Evolutionary conservation across 345 rosid species (phyloP), one percentile per base, ranked within the genome.

Genomic region (Populus pruinosa): DNA sequence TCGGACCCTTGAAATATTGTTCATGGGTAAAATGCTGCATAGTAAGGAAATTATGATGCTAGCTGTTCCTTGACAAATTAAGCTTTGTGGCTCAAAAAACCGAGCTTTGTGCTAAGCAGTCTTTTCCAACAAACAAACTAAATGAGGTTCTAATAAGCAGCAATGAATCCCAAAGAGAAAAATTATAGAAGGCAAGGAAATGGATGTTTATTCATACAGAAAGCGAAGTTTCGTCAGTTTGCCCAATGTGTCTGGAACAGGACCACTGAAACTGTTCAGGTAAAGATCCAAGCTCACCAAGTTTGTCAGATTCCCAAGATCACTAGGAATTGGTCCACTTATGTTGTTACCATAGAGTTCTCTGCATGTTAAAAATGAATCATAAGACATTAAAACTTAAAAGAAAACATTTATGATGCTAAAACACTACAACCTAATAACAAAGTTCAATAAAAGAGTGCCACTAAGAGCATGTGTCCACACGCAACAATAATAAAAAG

Each of bases 251-350:
- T 77, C 84, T 43, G 88, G 88, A 78, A 86, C 81, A 69, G 65
- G 83, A 31, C 88, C 85, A 8, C 43, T 76, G 74, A 86, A 81
- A 61, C 62, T 78, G 70, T 86, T 86, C 73, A 81, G 53, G 83
- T 86, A 86, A 63, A 86, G 86, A 74, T 86, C 88, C 86, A 86
- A 83, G 84, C 88, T 86, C 77, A 78, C 81, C 81, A 86, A 74
- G 72, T 83, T 81, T 5, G 83, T 83, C 69, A 86, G 76, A 53
- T 83, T 81, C 72, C 88, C 84, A 67, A 85, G 77, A 43, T 75
- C 84, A 83, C 77, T 55, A 12, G 86, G 88, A 67, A 86, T 81
- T 27, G 76, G 65, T 38, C 86, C 88, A 21, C 74, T 83, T 73
- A 86, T 81, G 76, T 81, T 86, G 77, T 86, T 86, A 62, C 86